phyloP scores from a whole-genome alignment of 2,329 filamentous ascomycete species.

The Stachybotrys chlorohalonatus region DNA sequence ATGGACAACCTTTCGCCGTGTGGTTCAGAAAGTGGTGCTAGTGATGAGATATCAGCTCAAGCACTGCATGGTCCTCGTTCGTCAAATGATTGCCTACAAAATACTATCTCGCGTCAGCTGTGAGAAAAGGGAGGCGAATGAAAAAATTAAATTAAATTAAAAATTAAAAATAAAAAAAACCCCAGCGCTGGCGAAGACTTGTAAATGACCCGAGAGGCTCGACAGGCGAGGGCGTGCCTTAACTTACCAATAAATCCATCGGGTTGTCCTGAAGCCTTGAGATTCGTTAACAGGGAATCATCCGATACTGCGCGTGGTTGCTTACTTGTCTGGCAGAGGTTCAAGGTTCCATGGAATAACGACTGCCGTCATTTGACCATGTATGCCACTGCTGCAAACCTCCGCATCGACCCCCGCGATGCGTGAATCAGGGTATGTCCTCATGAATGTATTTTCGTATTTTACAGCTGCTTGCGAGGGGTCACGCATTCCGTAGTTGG shows the following conservation, averaged over 20 bases:
- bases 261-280: conserved; percentile 44
- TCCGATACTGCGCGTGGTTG: not conserved
- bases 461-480: conserved; percentile 13
- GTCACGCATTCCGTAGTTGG: conserved; percentile 9
- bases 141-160: conserved; percentile 1
- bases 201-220: not conserved
- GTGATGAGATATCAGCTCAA: not conserved
- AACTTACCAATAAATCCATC: conserved; percentile 61
- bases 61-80: not conserved
- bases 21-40: conserved; percentile 64
- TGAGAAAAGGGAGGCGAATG: conserved; percentile 9
- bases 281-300: not conserved
- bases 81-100: conserved; percentile 28
- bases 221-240: not conserved
- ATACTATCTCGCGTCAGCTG: conserved; percentile 23
- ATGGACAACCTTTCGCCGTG: conserved; percentile 53
- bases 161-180: not conserved
- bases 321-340: conserved; percentile 35
- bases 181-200: not conserved
- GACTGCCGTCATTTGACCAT: conserved; percentile 63
- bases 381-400: conserved; percentile 30
- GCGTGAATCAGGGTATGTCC: not conserved
- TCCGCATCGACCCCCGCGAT: not conserved
- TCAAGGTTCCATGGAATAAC: conserved; percentile 38
- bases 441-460: conserved; percentile 5